Evolutionary conservation across 345 rosid genomes (phyloP), one percentile per base, ranked within the genome.

Genomic region (Eutrema yunnanense): DNA sequence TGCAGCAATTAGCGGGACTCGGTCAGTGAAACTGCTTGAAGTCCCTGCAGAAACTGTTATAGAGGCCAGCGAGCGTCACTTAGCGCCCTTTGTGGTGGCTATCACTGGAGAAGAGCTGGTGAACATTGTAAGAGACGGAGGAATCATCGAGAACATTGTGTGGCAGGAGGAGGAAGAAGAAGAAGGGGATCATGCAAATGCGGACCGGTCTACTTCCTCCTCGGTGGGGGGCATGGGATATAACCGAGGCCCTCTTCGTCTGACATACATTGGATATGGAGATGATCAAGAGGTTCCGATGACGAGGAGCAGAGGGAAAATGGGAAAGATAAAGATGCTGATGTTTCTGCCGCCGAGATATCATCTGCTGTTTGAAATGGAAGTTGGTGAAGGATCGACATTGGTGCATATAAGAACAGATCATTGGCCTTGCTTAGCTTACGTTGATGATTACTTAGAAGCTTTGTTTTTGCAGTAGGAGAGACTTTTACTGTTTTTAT

Each of bases 341-440:
- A 84, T 95, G 78, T 90, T 92, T 81, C 87, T 95, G 65, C 99
- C 99, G 13, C 97, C 93, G 6, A 87, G 90, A 82, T 95, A 84
- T 84, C 99, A 95, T 85, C 92, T 95, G 33, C 83, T 95, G 58
- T 75, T 91, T 79, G 93, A 84, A 76, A 95, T 95, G 93, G 99
- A 95, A 87, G 93, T 95, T 46, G 76, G 85, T 30, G 88, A 90
- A 65, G 70, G 65, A 52, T 86, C 99, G 14, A 90, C 96, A 52
- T 84, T 95, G 68, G 97, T 92, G 62, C 90, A 90, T 54, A 86
- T 95, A 62, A 84, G 99, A 81, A 92, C 97, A 11, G 99, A 95
- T 82, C 86, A 92, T 71, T 92, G 99, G 99, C 99, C 97, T 6
- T 95, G 96, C 87, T 84, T 95, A 65, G 97, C 99, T 36, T 95